Evolutionary conservation across 305 asterid genomes (phyloP), one percentile per base, ranked within the genome.

Genomic region (Solanum aculeatissimum): DNA sequence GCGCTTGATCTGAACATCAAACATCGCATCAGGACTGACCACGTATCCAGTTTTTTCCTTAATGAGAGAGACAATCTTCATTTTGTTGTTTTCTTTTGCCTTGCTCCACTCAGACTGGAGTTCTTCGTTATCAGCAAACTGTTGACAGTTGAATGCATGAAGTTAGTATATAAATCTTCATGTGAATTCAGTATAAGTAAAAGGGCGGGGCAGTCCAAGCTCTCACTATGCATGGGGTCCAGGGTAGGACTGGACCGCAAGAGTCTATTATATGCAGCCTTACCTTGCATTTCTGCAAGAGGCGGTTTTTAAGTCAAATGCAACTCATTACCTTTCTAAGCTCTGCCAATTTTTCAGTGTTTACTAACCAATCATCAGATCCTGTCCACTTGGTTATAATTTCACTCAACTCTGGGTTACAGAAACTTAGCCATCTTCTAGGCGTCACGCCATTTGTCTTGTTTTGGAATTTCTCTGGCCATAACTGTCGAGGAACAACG

Each of bases 381-480:
- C 92, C 92, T 11, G 89, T 89, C 95, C 94, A 92, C 88, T 91
- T 92, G 75, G 93, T 88, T 89, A 92, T 89, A 88, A 89, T 89
- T 60, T 84, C 88, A 81, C 92, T 88, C 65, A 92, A 89, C 85
- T 88, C 93, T 0, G 90, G 93, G 68, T 92, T 91, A 55, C 93
- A 92, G 69, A 92, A 91, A 38, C 86, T 79, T 43, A 91, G 51
- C 95, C 95, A 92, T 90, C 95, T 88, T 87, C 95, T 85, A 10
- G 95, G 95, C 9, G 95, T 92, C 65, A 92, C 95, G 27, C 95
- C 94, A 40, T 92, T 92, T 15, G 95, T 92, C 72, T 92, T 91
- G 54, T 92, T 92, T 86, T 92, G 95, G 83, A 92, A 91, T 77
- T 92, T 92, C 86, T 92, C 90, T 18, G 94, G 94, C 94, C 95